Evolutionary conservation across 2,329 filamentous ascomycete genomes (phyloP), one percentile per base, ranked within the genome.

Genomic region (Thelonectria discophora): DNA sequence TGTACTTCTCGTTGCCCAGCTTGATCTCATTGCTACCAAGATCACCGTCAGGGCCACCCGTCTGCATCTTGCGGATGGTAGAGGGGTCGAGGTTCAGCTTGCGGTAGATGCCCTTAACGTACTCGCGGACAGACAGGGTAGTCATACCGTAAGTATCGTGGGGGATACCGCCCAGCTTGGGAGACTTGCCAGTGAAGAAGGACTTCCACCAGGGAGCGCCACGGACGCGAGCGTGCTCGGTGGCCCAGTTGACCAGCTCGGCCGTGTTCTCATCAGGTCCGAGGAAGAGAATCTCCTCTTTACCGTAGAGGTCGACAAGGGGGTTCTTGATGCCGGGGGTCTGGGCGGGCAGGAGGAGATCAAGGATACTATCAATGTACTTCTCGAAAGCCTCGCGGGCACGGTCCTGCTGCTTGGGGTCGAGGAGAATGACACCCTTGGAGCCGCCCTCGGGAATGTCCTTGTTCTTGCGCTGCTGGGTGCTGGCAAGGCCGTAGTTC

Each of bases 201-300:
- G 95, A 99, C 84, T 99, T 99, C 95, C 95, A 99, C 93, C 94
- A 99, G 27, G 93, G 93, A 5, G 95, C 95, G 47, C 93, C 93
- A 70, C 95, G 89, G 64, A 82, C 82, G 54, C 93, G 88, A 63
- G 95, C 95, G 77, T 99, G 95, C 78, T 95, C 90, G 1, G 95
- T 99, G n/a, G 95, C 95, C 95, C 95, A 99, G 79, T 99, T 89
- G 53, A 99, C 95, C 34, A 99, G 85, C 73, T 97, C 93, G 20
- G 95, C 95, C 1, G 95, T 99, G 81, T 99, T 99, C 88, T 99
- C 95, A 69, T 99, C 95, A 1, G 95, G 95, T 34, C 95, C 95
- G 93, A 99, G 92, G 84, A 99, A 99, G 20, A 99, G 83, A 65
- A 99, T 99, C 79, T 99, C 95, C 75, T 97, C 85, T 81, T 97